Base-by-base conservation (phyloP, 768 basidiomycete species). In the Russula griseocarnosa region DNA sequence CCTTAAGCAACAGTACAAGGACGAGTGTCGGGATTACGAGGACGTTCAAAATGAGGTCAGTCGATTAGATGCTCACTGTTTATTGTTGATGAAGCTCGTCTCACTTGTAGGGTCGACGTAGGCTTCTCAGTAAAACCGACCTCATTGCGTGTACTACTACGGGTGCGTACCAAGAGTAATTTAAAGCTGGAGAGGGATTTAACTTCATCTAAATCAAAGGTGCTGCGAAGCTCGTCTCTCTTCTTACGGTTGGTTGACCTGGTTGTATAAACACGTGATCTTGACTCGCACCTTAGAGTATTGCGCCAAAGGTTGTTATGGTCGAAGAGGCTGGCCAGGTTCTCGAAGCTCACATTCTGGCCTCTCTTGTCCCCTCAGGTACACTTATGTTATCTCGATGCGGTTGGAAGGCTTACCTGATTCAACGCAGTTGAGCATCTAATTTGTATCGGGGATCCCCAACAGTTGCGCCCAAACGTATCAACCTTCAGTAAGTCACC, bases 301-400 rank as follows among this genome's bases (percentile, higher is more conserved):
- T 90, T 6, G 74, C 70, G 5, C 88, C 88, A 0, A 79, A 78
- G 36, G 81, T 90, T 0, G 70, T 90, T 53, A 74, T 92, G 54
- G 86, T 92, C 0, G 89, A 92, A 72, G 90, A 92, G 71, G 90
- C 90, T 0, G 90, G 90, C 0, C 90, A 92, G 73, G 87, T 91
- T 1, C 78, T 92, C 32, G 90, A 92, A 73, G 86, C 90, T 3
- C 90, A 92, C 66, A 79, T 91, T 18, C 72, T 91, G 6, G 82
- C 81, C 3, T 82, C 79, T 42, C 76, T 90, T 1, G 87, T 88
- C 3, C 79, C 80, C 0, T 82, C 63, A 63, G 70, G 70, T 66
- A 40, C 32, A 24, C 44, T n/a, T 10, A 0, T 40, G 44, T 16
- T 18, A 30, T 0, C 5, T 24, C 46, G 28, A 14, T n/a, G 24